phyloP scores from a whole-genome alignment of 805 yeast species.

The Wickerhamiella bombiphila region DNA sequence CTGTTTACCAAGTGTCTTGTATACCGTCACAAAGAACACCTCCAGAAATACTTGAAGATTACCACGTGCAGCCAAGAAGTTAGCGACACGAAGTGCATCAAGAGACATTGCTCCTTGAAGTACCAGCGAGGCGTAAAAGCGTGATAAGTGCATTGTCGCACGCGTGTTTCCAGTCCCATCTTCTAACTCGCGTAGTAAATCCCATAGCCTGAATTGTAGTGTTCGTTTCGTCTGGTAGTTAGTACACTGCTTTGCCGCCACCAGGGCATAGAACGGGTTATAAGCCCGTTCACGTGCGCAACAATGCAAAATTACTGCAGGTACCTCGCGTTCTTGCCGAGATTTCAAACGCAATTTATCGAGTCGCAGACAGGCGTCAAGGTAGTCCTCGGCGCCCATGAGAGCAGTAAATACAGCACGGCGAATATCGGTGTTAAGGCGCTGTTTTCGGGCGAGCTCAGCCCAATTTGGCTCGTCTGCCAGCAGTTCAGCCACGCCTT shows the following conservation, averaged over 20 bases:
- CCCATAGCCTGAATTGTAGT: slow-evolving; percentile 85
- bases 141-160: slow-evolving; percentile 56
- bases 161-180: slow-evolving; percentile 38
- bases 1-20: slow-evolving; percentile 39
- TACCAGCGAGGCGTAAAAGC: slow-evolving; percentile 63
- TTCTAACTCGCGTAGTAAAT: slow-evolving; percentile 49
- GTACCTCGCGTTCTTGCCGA: slow-evolving; percentile 74
- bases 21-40: slow-evolving; percentile 50
- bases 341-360: slow-evolving; percentile 68
- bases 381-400: slow-evolving; percentile 87
- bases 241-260: slow-evolving; percentile 64
- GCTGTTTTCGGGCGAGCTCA: slow-evolving; percentile 66
- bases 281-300: slow-evolving; percentile 65
- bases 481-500: slow-evolving; percentile 40
- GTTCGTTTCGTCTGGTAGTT: slow-evolving; percentile 60
- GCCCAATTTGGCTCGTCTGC: slow-evolving; percentile 74
- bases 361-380: slow-evolving; percentile 71
- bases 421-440: slow-evolving; percentile 93
- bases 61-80: slow-evolving; percentile 49
- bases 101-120: slow-evolving; percentile 61
- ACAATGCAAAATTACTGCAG: slow-evolving; percentile 74
- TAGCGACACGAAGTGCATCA: slow-evolving; percentile 56
- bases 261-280: slow-evolving; percentile 78
- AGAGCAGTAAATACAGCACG: slow-evolving; percentile 86
- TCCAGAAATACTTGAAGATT: slow-evolving; percentile 62